Percentiles rank a stretch among this genome's conserved stretches.
Conservation (phyloP, 2,329 filamentous ascomycete genomes). For the Thermoascus crustaceus region DNA sequence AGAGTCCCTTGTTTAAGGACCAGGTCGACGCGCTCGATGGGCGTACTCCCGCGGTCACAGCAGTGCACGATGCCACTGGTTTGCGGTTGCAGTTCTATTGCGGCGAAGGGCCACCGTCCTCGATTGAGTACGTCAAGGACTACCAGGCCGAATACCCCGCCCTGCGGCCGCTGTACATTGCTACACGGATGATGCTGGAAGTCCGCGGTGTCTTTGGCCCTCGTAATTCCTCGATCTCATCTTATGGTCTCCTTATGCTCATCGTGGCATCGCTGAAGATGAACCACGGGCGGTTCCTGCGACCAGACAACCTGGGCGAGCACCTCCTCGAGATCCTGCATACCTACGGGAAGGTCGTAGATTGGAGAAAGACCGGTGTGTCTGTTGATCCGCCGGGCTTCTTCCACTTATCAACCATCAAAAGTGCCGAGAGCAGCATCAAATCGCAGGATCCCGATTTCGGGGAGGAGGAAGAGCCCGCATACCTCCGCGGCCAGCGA, state of each 20-base stretch:
- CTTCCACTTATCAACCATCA: conserved; percentile 26
- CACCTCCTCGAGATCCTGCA: conserved; percentile 43
- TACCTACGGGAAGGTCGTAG: conserved; percentile 40
- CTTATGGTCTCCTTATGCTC: conserved; percentile 51
- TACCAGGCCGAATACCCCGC: conserved; percentile 44
- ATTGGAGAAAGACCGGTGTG: conserved; percentile 41
- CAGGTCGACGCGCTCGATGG: no score
- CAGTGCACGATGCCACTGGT: conserved; percentile 40
- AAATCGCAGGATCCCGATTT: conserved; percentile 7
- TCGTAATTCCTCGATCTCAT: conserved; percentile 42
- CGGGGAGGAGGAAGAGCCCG: conserved; percentile 12
- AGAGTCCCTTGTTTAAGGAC: conserved; percentile 13
- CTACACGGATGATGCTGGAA: conserved; percentile 44
- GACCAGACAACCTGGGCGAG: conserved; percentile 27
- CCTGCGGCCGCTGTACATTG: conserved; percentile 42
- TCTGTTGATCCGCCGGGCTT: conserved; percentile 41
- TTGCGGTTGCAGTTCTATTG: conserved; percentile 47
- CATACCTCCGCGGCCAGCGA: conserved; percentile 31
- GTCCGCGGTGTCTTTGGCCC: conserved; percentile 43
- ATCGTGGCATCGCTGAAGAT: conserved; percentile 47
- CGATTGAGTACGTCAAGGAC: conserved; percentile 36
- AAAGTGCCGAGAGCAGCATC: conserved; percentile 9
- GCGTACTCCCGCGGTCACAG: conserved; percentile 25
- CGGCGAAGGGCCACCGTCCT: conserved; percentile 30
- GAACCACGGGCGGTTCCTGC: conserved; percentile 25